Evolutionary conservation across 2,329 filamentous ascomycete genomes (phyloP), one percentile per base, ranked within the genome.

Genomic region (Colletotrichum theobromicola): DNA sequence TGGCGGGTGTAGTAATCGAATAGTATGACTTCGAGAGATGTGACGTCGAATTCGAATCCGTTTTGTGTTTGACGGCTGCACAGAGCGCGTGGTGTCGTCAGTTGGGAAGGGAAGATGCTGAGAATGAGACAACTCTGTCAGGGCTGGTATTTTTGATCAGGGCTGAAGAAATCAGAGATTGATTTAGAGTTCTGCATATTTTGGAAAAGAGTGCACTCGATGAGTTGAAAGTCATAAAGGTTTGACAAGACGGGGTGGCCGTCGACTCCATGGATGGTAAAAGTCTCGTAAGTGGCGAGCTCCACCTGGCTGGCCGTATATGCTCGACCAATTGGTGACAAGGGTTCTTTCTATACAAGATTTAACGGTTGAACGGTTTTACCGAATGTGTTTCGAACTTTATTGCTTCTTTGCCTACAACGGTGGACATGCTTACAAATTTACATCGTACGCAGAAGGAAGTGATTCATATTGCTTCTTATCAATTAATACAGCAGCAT

Each of bases 131-230:
- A 13, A 50, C 0, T 21, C 10, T 50, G 5, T 10, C 12, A 13
- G n/a, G n/a, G 13, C 42, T 50, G 42, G 7, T 21, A 6, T 50
- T 50, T 50, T 13, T 12, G n/a, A 9, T 5, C 10, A 50, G 42
- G 10, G 10, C 7, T 32, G 12, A 0, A 6, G 24, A 50, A 13
- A 4, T 21, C n/a, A n/a, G n/a, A n/a, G n/a, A n/a, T 21, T 50
- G n/a, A 7, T 0, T 50, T 21, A 13, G 2, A 12, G 42, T 12
- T 46, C 9, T n/a, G 0, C 18, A 12, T 18, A 46, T 21, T 46
- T n/a, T 46, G 10, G n/a, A 7, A 21, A 50, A 50, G 18, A 2
- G 10, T 21, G 42, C 30, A 3, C 5, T 3, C 42, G n/a, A 50
- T 50, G n/a, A 50, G 42, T n/a, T n/a, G 42, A 21, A 50, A 50